phyloP scores from a whole-genome alignment of 148 eudicot genomes.

The Silene conica region DNA sequence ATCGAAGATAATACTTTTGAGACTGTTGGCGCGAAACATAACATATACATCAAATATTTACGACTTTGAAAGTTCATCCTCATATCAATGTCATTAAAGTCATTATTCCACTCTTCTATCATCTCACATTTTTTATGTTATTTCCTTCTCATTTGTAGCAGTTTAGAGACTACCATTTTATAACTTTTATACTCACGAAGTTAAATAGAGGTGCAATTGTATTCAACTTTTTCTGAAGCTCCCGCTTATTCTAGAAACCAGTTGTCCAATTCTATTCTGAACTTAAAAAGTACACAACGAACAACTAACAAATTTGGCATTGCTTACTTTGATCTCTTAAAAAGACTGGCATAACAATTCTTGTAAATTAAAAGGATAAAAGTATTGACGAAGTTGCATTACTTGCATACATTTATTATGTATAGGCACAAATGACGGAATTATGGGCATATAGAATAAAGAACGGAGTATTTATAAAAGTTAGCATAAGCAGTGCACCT shows the following conservation, averaged over 20 bases:
- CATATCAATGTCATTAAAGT: too few relatives aligned
- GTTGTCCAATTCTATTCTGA: too few relatives aligned
- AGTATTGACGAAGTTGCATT: background rate
- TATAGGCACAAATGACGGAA: background rate
- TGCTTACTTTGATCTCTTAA: background rate
- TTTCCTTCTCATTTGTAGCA: too few relatives aligned
- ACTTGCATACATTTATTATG: background rate
- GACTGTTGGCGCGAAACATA: too few relatives aligned
- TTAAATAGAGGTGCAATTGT: too few relatives aligned
- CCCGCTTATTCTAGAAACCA: too few relatives aligned
- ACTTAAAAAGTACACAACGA: background rate
- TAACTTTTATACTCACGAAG: background rate
- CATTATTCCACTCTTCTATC: too few relatives aligned
- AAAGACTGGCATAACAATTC: background rate
- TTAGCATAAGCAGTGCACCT: constrained; percentile 34
- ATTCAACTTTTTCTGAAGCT: too few relatives aligned
- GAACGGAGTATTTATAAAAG: background rate
- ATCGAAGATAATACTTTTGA: too few relatives aligned
- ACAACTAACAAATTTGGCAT: background rate
- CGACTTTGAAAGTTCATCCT: too few relatives aligned
- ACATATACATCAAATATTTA: too few relatives aligned
- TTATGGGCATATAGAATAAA: background rate
- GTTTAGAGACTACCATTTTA: background rate
- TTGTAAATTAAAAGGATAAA: background rate
- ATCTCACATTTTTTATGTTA: too few relatives aligned